Evolutionary conservation across 164 flowering plant species (phyloP).

Genomic region (Stephania cephalantha): DNA sequence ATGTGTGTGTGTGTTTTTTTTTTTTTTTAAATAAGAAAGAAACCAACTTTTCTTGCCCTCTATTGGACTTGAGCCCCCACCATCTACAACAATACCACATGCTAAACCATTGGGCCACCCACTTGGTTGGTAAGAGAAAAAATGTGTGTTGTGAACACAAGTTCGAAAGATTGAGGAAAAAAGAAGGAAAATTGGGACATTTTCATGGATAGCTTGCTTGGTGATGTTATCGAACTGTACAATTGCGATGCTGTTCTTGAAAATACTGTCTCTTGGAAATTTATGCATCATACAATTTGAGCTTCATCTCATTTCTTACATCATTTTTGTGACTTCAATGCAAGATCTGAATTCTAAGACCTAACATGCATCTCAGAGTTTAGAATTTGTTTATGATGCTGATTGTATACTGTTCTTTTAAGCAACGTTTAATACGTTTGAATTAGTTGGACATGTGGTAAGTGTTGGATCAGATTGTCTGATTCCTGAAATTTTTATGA

Average conservation of each 20-base stretch:
- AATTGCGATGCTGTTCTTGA: background rate
- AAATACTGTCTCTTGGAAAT: background rate
- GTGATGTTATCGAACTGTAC: background rate
- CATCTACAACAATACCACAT: too few relatives aligned
- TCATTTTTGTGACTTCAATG: background rate
- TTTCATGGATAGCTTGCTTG: background rate
- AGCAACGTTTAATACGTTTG: background rate
- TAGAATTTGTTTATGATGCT: background rate
- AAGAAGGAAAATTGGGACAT: background rate
- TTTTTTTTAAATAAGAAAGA: too few relatives aligned
- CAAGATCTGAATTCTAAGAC: background rate
- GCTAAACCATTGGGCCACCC: too few relatives aligned
- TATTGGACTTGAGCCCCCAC: too few relatives aligned
- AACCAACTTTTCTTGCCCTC: too few relatives aligned
- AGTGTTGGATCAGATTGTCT: background rate
- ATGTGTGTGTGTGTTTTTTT: too few relatives aligned
- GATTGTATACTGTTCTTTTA: background rate
- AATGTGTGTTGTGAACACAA: background rate
- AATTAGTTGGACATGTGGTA: background rate
- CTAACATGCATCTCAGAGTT: background rate
- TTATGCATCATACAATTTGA: background rate
- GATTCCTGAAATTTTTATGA: background rate
- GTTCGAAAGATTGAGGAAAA: background rate
- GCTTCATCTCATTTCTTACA: background rate
- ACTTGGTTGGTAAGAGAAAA: too few relatives aligned